phyloP scores from a whole-genome alignment of 2,329 filamentous ascomycete species.

The Cryphonectria radicalis region DNA sequence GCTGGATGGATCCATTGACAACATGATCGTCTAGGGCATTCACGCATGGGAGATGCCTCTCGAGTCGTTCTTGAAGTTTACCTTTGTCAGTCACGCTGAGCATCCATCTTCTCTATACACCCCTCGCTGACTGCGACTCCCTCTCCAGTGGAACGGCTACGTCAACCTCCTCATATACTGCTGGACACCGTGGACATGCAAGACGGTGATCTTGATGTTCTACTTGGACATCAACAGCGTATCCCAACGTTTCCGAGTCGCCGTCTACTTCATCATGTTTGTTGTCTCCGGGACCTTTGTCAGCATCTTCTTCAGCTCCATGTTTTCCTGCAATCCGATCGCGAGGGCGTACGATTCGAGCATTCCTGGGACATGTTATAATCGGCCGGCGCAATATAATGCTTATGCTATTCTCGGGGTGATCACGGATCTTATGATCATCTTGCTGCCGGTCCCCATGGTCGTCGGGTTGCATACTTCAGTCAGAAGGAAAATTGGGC shows the following conservation, averaged over 20 bases:
- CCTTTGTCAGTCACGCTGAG: background rate
- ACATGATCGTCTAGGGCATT: background rate
- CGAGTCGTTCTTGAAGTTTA: background rate
- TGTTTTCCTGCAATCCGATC: background rate
- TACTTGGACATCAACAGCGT: slow-evolving; percentile 2
- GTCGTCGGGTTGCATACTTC: background rate
- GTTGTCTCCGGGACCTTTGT: background rate
- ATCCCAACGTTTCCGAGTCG: background rate
- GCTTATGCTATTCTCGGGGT: background rate
- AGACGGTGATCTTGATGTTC: background rate
- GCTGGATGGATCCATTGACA: background rate
- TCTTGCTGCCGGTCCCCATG: background rate
- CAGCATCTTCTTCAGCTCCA: slow-evolving; percentile 6
- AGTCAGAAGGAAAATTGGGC: background rate
- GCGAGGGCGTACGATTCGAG: background rate
- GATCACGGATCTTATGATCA: slow-evolving; percentile 1
- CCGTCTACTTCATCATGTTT: background rate
- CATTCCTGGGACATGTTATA: background rate
- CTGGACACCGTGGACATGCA: slow-evolving; percentile 2
- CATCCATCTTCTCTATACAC: background rate
- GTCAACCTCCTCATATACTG: slow-evolving; percentile 7
- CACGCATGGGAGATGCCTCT: background rate
- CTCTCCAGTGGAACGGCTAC: background rate
- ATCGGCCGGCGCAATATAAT: background rate
- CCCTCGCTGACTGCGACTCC: background rate